Evolutionary conservation across 352 stramenopile genomes (phyloP).

Genomic region (Globisporangium cylindrosporum): DNA sequence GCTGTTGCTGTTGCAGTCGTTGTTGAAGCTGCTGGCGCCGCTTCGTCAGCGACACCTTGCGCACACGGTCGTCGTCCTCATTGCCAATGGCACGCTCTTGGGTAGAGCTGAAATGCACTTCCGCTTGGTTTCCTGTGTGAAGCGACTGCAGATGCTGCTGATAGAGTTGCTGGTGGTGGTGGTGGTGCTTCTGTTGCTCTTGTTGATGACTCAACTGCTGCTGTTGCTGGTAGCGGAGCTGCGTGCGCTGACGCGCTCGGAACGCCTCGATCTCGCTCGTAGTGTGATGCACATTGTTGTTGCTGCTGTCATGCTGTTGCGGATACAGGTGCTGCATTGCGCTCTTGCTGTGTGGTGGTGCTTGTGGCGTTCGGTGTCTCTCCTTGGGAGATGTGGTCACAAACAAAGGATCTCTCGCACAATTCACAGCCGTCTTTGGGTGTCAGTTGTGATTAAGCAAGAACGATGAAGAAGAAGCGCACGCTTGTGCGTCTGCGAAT

Average conservation of each 20-base stretch:
- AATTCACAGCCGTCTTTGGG: not conserved
- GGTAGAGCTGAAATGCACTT: not conserved
- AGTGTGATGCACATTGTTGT: not conserved
- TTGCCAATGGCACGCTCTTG: slow-evolving; percentile 12
- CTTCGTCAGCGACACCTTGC: slow-evolving; percentile 38
- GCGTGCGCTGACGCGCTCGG: slow-evolving; percentile 35
- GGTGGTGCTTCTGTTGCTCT: slow-evolving; percentile 4
- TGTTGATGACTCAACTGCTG: slow-evolving; percentile 12
- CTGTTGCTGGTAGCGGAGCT: slow-evolving; percentile 25
- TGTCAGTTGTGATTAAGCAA: not conserved
- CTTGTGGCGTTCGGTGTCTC: not conserved
- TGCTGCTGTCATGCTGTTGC: not conserved
- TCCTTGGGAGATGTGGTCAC: not conserved
- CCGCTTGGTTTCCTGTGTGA: slow-evolving; percentile 14
- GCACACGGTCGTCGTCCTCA: slow-evolving; percentile 31
- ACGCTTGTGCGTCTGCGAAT: not conserved
- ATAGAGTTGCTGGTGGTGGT: slow-evolving; percentile 12
- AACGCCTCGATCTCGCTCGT: slow-evolving; percentile 39
- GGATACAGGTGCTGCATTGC: slow-evolving; percentile 2
- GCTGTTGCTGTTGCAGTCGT: not conserved
- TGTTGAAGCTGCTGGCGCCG: slow-evolving; percentile 25
- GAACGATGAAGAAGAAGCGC: not conserved
- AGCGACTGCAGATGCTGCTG: slow-evolving; percentile 16
- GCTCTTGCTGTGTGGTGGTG: not conserved
- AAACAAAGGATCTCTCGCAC: not conserved